Percentiles rank a stretch among this genome's conserved stretches.
These are phyloP conservation scores for Cicer judaicum DNA, from an alignment of 306 rosid genomes.

Conservation along the genomic window DNA sequence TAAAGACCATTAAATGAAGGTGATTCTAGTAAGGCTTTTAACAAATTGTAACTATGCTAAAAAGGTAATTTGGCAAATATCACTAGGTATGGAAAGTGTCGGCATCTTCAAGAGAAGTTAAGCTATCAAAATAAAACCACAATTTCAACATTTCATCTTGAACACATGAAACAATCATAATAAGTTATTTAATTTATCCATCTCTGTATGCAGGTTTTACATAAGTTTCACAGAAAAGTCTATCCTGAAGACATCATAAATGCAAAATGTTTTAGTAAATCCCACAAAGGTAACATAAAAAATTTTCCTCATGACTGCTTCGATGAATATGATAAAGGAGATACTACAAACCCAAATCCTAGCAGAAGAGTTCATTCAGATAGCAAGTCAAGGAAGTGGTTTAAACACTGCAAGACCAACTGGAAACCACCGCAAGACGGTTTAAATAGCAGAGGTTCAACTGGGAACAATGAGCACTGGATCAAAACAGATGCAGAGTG, in stretches of 20 bases:
- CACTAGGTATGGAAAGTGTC: conserved; percentile 10
- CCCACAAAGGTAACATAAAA: conserved; percentile 51
- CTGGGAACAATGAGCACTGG: conserved; percentile 80
- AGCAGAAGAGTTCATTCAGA: conserved; percentile 47
- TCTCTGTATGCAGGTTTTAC: conserved; percentile 66
- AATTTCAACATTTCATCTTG: conserved; percentile 12
- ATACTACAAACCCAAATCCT: conserved; percentile 43
- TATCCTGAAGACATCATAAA: conserved; percentile 65
- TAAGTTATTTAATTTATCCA: conserved; percentile 37
- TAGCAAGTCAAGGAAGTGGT: conserved; percentile 49
- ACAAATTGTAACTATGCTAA: conserved; percentile 7
- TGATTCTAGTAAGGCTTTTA: not conserved
- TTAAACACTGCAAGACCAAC: conserved; percentile 43
- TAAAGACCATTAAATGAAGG: conserved; percentile 13
- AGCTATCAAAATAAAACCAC: not conserved
- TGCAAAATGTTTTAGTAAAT: conserved; percentile 44
- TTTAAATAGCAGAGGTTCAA: conserved; percentile 47
- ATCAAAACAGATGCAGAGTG: conserved; percentile 92
- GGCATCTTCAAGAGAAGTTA: not conserved
- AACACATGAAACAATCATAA: conserved; percentile 3
- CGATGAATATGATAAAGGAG: conserved; percentile 43
- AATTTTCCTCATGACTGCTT: conserved; percentile 42
- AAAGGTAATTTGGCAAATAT: conserved; percentile 5
- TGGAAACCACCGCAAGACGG: conserved; percentile 54
- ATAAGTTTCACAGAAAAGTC: conserved; percentile 69